Base-by-base conservation (phyloP, 116 monocot genomes). In the Trichopus zeylanicus region DNA sequence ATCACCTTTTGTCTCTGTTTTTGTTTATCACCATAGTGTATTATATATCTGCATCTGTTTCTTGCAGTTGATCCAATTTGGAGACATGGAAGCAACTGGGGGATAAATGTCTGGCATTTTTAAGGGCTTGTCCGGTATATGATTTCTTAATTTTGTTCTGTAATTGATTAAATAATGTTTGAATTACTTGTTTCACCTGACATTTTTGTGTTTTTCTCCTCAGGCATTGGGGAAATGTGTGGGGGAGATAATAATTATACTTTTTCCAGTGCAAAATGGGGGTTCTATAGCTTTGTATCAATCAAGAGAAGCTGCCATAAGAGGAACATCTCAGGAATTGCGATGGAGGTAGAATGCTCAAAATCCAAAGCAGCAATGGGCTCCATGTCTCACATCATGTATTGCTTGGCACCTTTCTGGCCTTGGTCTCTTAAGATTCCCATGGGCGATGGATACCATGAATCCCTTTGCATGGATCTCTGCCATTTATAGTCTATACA, bases 351-450 rank as follows among this genome's bases (percentile, higher is more conserved):
- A 47, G 56, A 58, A 3, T 29, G 18, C 39, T 39, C 52, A 34
- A 72, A 53, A 57, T 27, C 64, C 30, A 72, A 37, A 34, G 51
- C 62, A 39, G 2, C 60, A 58, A 56, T 59, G 33, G 70, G 26
- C 60, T 67, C 58, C 23, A 58, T 48, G 48, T 63, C 72, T 47
- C 55, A 72, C n/a, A 57, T 71, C 20, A 46, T 37, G 19, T 52
- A 60, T 61, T 65, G 26, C 18, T 7, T 51, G 7, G 26, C 84
- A 63, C 69, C 73, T 42, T 92, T 76, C 75, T 65, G 59, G 63
- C 63, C 63, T 26, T 73, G 80, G 75, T 81, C 92, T 61, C 87
- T 86, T 56, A 65, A 81, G 65, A 83, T 92, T 34, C 92, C 87
- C 56, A 69, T 75, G 51, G 71, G 57, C 48, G 84, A 87, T 48